Base-by-base conservation (phyloP, 2,329 filamentous ascomycete genomes). In the Keithomyces neogunnii region DNA sequence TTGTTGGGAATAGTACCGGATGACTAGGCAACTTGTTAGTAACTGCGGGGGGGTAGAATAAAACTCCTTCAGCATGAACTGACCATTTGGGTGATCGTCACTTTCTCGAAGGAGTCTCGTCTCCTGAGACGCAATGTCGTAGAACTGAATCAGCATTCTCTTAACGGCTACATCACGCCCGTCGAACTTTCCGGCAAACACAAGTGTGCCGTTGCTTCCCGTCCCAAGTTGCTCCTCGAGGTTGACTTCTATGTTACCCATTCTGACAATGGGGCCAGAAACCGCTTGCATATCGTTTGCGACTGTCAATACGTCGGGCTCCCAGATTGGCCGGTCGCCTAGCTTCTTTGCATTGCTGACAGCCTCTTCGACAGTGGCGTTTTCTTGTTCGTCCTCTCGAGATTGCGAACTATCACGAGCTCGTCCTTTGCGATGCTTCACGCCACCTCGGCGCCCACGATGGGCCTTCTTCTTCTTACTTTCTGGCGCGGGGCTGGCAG, bases 181-280 rank as follows among this genome's bases (percentile, higher is more conserved):
- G 66, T 95, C 93, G 65, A 95, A 97, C 50, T 85, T 88, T n/a
- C 93, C 93, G 47, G 89, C 86, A 66, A 93, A 97, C 0, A 99
- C 93, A 49, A 95, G 84, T 0, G 93, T 99, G n/a, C 93, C 93
- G 63, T 96, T 95, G 66, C 92, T 97, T 50, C 93, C 93, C 53
- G 89, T 85, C 28, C 83, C 83, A 32, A 86, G 73, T 56, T 84
- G 78, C 59, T 78, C 73, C 45, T 84, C 77, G 44, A 78, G 77
- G 56, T 85, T 77, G 49, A 86, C 82, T 58, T 84, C 78, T 2
- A 86, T 77, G 51, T 77, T 81, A 32, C 80, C 81, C 64, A 86
- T 82, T 50, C 74, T 77, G 57, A 84, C 73, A 47, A 80, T 76
- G 3, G 80, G 75, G 0, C 77, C 78, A 2, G 77, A 80, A 5